These are phyloP conservation scores for Chaetoscypha palmicola DNA, from an alignment of 2,329 filamentous ascomycete genomes.

Conservation along the genomic window DNA sequence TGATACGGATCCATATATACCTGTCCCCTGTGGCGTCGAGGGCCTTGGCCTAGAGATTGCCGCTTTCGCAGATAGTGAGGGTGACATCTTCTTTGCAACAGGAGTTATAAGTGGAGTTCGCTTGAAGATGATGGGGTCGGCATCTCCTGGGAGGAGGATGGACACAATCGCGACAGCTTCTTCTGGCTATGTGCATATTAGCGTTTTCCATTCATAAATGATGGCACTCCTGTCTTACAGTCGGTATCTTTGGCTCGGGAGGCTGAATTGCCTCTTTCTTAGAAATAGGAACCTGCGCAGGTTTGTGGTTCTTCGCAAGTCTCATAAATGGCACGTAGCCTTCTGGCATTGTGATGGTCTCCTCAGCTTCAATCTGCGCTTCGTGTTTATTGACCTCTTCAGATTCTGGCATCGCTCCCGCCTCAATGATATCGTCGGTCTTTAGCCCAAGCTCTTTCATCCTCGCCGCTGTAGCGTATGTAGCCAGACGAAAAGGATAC, in stretches of 20 bases:
- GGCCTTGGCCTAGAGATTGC: conserved; percentile 25
- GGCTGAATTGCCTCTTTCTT: neutral
- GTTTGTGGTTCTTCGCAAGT: neutral
- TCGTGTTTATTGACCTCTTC: conserved; percentile 9
- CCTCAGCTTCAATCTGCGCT: conserved; percentile 6
- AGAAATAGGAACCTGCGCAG: neutral
- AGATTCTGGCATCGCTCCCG: conserved; percentile 24
- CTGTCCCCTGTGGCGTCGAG: conserved; percentile 27
- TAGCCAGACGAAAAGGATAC: conserved; percentile 43
- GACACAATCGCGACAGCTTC: conserved; percentile 21
- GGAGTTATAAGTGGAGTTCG: conserved; percentile 25
- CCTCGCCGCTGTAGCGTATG: conserved; percentile 42
- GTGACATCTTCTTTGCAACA: conserved; percentile 32
- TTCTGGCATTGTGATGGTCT: neutral
- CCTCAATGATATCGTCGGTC: conserved; percentile 37
- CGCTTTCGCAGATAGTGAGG: conserved; percentile 23
- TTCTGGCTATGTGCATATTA: conserved; percentile 18
- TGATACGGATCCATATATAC: conserved; percentile 47
- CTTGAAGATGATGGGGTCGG: conserved; percentile 25
- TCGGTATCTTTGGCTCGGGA: neutral
- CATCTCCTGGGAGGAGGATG: conserved; percentile 21
- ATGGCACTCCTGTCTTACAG: neutral
- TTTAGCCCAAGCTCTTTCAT: conserved; percentile 37
- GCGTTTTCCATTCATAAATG: no score
- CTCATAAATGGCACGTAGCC: neutral